A percentile compares a stretch with the other conserved stretches of the same genome.
phyloP scores from a whole-genome alignment of 179 eudicot species.

The Camellia oleifera region DNA sequence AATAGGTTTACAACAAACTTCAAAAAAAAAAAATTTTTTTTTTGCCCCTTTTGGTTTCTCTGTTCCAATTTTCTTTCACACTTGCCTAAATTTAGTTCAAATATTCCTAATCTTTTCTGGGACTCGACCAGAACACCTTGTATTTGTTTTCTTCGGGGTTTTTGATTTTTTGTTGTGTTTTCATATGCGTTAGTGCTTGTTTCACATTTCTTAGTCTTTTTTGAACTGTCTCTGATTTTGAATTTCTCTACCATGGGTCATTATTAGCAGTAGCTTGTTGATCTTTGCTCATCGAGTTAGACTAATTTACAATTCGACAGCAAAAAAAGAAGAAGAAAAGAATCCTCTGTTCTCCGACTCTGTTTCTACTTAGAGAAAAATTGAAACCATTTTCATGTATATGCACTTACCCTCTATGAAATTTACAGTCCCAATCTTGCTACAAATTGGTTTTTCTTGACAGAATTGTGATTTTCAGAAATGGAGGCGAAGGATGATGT shows the following conservation, averaged over 20 bases:
- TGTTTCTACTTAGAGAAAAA: conserved; percentile 5
- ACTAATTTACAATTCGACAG: background rate
- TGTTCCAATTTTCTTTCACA: background rate
- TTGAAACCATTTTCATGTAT: background rate
- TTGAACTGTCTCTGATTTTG: conserved; percentile 8
- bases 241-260: background rate
- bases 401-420: background rate
- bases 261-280: background rate
- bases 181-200: background rate
- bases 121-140: background rate
- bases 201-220: background rate
- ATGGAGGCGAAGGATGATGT: conserved; percentile 39
- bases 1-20: background rate
- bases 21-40: background rate
- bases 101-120: background rate
- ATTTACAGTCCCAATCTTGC: background rate
- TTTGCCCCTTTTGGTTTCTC: conserved; percentile 3
- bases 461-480: conserved; percentile 34
- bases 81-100: background rate
- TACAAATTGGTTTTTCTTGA: background rate
- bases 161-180: background rate
- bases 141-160: background rate
- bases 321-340: background rate
- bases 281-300: background rate
- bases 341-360: conserved; percentile 11